phyloP scores from a whole-genome alignment of 2,329 filamentous ascomycete genomes.

The Pseudogymnoascus sp. region DNA sequence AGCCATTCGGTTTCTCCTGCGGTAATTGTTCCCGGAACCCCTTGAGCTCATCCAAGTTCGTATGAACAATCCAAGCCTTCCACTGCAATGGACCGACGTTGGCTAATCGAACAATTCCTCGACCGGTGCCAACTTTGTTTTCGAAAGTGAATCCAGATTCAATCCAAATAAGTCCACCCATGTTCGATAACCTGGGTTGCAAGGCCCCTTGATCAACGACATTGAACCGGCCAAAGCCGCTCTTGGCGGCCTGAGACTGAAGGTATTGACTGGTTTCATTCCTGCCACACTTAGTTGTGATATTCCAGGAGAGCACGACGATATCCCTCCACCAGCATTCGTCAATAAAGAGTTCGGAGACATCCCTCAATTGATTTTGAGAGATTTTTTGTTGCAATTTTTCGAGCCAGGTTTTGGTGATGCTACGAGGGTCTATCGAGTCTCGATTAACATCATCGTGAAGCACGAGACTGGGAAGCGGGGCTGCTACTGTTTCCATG shows the following conservation, averaged over 20 bases:
- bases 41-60: slow-evolving; percentile 45
- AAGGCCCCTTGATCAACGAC: neutral
- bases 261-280: neutral
- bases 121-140: slow-evolving; percentile 44
- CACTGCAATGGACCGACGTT: slow-evolving; percentile 30
- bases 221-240: neutral
- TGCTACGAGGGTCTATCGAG: neutral
- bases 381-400: neutral
- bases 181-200: neutral
- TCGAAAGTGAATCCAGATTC: slow-evolving; percentile 34
- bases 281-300: neutral
- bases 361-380: neutral
- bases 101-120: slow-evolving; percentile 45
- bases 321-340: neutral
- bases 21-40: slow-evolving; percentile 42
- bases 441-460: neutral
- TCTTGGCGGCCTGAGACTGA: neutral
- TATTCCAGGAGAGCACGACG: neutral
- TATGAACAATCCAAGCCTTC: slow-evolving; percentile 59
- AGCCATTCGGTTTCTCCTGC: slow-evolving; percentile 36
- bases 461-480: neutral
- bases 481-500: neutral
- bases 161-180: neutral
- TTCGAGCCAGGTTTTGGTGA: neutral
- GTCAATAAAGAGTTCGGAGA: neutral